phyloP scores from a whole-genome alignment of 23 red algal species.

The Gracilariopsis chorda region DNA sequence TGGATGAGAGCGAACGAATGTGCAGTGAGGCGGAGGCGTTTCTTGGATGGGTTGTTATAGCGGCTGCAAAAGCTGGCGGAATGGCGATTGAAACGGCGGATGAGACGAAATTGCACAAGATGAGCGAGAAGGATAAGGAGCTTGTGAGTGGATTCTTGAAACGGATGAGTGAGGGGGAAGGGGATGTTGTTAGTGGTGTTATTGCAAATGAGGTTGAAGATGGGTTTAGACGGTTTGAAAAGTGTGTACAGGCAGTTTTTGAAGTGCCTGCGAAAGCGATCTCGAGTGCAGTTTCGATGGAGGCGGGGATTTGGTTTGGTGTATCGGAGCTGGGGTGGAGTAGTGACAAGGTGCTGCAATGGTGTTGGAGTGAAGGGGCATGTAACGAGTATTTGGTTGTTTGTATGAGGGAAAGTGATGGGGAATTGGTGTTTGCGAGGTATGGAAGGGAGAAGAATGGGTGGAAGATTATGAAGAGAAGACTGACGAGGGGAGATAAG shows the following conservation, averaged over 20 bases:
- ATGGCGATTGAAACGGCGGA: background rate
- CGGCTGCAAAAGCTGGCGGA: slow-evolving; percentile 40
- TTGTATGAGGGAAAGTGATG: background rate
- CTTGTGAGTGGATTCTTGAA: slow-evolving; percentile 35
- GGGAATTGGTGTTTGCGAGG: background rate
- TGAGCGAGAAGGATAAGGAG: background rate
- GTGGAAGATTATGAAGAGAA: background rate
- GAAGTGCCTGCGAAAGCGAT: background rate
- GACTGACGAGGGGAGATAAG: background rate
- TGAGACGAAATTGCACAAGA: background rate
- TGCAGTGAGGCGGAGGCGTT: slow-evolving; percentile 43
- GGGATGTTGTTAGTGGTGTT: background rate
- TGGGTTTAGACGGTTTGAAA: background rate
- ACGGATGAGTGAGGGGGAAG: background rate
- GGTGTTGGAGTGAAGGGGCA: no score
- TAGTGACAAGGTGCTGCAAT: background rate
- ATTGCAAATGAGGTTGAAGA: background rate
- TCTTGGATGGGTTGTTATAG: slow-evolving; percentile 50
- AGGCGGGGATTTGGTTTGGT: background rate
- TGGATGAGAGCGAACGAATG: slow-evolving; percentile 37
- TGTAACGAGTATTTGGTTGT: background rate
- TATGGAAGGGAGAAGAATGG: background rate
- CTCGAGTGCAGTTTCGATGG: background rate
- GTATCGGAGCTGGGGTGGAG: background rate
- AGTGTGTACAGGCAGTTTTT: background rate